Conservation (phyloP, 148 eudicot species). For the Rhododendron simsii region DNA sequence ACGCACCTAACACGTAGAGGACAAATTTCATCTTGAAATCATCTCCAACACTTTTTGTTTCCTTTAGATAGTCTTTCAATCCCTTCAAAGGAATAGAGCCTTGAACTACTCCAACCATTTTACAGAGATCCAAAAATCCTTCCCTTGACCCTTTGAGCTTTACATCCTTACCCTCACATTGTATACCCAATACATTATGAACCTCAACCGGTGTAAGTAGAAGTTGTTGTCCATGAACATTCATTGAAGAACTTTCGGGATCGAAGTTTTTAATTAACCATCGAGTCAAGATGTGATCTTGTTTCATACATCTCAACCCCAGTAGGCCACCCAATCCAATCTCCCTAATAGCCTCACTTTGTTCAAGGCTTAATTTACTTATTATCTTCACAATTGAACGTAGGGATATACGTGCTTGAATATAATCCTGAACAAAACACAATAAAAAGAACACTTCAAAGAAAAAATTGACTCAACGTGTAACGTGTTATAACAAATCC, state of each 20-base stretch:
- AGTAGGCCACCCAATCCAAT: not conserved
- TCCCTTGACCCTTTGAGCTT: not conserved
- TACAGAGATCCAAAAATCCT: not conserved
- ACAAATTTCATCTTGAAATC: not conserved
- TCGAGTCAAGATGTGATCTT: not conserved
- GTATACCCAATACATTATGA: not conserved
- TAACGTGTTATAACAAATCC: no score
- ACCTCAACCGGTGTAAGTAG: not conserved
- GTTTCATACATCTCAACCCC: not conserved
- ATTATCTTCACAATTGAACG: no score
- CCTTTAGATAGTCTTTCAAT: not conserved
- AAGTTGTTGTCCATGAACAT: not conserved
- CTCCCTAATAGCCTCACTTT: no score
- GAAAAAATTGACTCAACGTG: no score
- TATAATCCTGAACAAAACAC: no score
- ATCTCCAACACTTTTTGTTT: no score
- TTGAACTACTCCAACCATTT: not conserved
- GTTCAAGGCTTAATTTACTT: no score
- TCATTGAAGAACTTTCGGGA: not conserved
- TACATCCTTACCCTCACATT: not conserved
- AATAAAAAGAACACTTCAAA: no score
- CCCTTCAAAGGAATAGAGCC: not conserved
- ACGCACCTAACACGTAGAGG: not conserved
- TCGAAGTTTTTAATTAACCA: not conserved
- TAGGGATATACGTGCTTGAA: no score